Conservation (phyloP, 768 basidiomycete species). For the Tulasnella sp. region DNA sequence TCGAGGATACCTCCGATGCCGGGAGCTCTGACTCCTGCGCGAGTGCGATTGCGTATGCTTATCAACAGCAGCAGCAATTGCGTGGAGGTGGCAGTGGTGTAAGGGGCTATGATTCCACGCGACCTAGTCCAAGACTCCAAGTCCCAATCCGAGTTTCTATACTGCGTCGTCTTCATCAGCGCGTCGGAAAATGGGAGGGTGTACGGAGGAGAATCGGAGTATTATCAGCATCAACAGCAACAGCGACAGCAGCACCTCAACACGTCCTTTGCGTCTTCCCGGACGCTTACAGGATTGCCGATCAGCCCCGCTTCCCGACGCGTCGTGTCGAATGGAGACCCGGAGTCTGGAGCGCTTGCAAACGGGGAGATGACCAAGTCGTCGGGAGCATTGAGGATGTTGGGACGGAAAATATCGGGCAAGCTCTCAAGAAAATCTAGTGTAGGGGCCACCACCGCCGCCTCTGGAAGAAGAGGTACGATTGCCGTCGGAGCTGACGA, state of each 20-base stretch:
- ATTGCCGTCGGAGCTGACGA: neutral
- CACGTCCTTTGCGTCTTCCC: neutral
- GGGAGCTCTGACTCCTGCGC: constrained; percentile 7
- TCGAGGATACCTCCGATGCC: neutral
- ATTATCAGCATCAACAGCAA: neutral
- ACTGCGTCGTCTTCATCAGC: neutral
- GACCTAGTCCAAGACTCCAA: constrained; percentile 2
- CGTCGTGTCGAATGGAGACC: neutral
- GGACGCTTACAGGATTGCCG: neutral
- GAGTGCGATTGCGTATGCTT: constrained; percentile 1
- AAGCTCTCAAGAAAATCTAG: neutral
- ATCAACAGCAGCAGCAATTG: constrained; percentile 3
- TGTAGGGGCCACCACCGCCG: no score
- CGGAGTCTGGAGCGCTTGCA: neutral
- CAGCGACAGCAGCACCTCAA: neutral
- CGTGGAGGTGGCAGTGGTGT: neutral
- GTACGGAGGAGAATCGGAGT: neutral
- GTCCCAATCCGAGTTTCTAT: neutral
- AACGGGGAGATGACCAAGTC: neutral
- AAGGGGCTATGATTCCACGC: neutral
- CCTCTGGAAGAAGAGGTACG: neutral
- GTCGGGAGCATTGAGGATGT: neutral
- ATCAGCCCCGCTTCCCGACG: neutral
- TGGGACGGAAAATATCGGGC: neutral
- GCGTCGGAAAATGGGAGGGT: neutral